A percentile compares a stretch with the other conserved stretches of the same genome.
Conservation (phyloP, 2,329 filamentous ascomycete genomes). For the Penicillium thymicola region DNA sequence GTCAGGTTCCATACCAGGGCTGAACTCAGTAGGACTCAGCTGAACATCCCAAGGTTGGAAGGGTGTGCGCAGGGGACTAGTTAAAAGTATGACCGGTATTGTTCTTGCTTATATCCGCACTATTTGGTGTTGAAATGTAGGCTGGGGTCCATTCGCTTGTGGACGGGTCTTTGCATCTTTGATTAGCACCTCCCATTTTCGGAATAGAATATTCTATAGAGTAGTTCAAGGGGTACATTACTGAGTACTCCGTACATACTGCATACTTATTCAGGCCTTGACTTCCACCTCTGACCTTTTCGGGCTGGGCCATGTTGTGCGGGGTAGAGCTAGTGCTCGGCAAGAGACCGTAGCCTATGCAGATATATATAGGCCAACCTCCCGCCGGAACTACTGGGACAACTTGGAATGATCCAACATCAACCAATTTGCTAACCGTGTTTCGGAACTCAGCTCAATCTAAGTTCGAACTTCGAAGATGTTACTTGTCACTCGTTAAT, state of each 20-base stretch:
- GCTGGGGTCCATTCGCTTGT: not conserved
- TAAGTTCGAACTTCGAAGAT: not conserved
- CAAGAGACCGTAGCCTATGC: not conserved
- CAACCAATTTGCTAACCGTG: not conserved
- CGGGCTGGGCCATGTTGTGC: not conserved
- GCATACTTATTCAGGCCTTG: not conserved
- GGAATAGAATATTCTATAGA: not conserved
- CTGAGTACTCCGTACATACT: not conserved
- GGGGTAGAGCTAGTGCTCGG: not conserved
- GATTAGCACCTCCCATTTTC: not conserved
- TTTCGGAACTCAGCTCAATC: not conserved
- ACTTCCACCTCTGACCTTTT: not conserved
- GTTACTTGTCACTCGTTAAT: conserved; percentile 4
- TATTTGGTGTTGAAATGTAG: not conserved
- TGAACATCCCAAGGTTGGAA: not conserved
- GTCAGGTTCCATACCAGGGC: not conserved
- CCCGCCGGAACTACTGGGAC: not conserved
- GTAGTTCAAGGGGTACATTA: too few relatives aligned
- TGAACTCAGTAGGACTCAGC: not conserved
- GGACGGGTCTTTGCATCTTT: not conserved
- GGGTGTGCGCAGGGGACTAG: not conserved
- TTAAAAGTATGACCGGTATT: too few relatives aligned
- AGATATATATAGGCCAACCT: not conserved
- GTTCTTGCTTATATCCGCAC: not conserved
- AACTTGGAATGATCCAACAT: conserved; percentile 6